Percentiles rank a stretch among this genome's conserved stretches.
phyloP scores from a whole-genome alignment of 2,329 filamentous ascomycete genomes.

The Elsinoe ampelina region DNA sequence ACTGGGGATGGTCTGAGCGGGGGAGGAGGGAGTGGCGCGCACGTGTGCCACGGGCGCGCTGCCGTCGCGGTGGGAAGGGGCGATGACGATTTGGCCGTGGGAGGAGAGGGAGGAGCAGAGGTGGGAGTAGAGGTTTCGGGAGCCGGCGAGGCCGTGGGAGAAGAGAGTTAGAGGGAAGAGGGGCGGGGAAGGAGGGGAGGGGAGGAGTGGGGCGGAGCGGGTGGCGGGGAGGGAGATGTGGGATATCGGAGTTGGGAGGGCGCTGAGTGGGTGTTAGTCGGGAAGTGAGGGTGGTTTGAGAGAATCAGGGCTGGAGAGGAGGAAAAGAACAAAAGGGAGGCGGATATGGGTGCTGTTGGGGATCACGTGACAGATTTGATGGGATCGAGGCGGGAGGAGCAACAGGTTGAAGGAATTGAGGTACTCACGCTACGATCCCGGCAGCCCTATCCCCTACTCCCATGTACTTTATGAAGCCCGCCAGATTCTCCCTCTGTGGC shows the following conservation, averaged over 20 bases:
- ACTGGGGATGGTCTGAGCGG: conserved; percentile 35
- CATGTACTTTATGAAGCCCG: conserved; percentile 67
- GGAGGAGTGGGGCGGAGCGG: conserved; percentile 58
- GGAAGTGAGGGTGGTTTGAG: too few species aligned
- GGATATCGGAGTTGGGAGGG: conserved; percentile 47
- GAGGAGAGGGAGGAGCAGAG: conserved; percentile 69
- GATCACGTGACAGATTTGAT: neutral
- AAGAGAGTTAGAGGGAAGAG: conserved; percentile 78
- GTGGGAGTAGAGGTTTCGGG: conserved; percentile 77
- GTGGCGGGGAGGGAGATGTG: conserved; percentile 64
- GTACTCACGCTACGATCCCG: conserved; percentile 30
- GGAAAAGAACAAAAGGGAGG: neutral
- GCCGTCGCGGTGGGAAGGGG: conserved; percentile 75
- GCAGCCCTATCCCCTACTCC: conserved; percentile 49
- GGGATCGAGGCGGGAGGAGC: too few species aligned
- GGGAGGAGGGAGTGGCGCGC: conserved; percentile 45
- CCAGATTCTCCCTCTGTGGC: conserved; percentile 64
- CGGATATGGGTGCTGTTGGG: too few species aligned
- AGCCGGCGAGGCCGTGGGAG: conserved; percentile 75
- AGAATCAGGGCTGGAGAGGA: neutral
- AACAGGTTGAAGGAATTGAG: too few species aligned
- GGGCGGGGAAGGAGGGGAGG: conserved; percentile 36
- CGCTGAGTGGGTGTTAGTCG: conserved; percentile 34
- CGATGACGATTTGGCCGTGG: conserved; percentile 70
- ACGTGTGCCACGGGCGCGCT: conserved; percentile 67